Percentiles rank a stretch among this genome's conserved stretches.
These are phyloP conservation scores for Xylariaceae sp. DNA, from an alignment of 2,329 filamentous ascomycete species.

Conservation along the genomic window DNA sequence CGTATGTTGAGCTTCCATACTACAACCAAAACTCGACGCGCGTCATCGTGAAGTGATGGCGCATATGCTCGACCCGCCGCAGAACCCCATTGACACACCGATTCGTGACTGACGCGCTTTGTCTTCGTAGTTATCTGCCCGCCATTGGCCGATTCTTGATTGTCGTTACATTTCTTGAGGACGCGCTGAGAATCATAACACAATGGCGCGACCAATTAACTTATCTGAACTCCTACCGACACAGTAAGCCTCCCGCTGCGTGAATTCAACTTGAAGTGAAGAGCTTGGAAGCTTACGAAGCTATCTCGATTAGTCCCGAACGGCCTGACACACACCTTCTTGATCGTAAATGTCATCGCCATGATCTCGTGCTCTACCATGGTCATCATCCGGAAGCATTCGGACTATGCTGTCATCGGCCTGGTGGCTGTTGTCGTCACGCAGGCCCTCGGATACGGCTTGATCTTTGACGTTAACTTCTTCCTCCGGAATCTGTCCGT, in stretches of 20 bases:
- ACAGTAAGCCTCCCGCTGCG: conserved; percentile 57
- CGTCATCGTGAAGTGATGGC: neutral
- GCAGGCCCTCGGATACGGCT: conserved; percentile 91
- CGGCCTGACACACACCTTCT: conserved; percentile 87
- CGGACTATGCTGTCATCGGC: conserved; percentile 85
- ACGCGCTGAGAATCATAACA: conserved; percentile 90
- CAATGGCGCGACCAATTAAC: conserved; percentile 95
- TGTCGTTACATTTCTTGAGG: conserved; percentile 96
- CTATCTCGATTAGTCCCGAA: conserved; percentile 59
- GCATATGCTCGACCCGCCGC: neutral
- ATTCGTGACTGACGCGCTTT: conserved; percentile 22
- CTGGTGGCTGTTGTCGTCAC: conserved; percentile 87
- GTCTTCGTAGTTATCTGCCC: conserved; percentile 68
- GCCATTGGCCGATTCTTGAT: conserved; percentile 96
- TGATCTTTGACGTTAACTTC: conserved; percentile 99
- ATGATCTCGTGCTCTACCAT: conserved; percentile 79
- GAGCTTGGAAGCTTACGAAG: conserved; percentile 19
- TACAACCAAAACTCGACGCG: neutral
- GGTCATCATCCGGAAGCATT: conserved; percentile 88
- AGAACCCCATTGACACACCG: neutral
- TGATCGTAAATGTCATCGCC: conserved; percentile 80
- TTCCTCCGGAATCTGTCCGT: conserved; percentile 98
- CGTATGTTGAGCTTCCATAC: conserved; percentile 54
- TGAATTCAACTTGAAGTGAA: neutral
- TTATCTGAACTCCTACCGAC: conserved; percentile 86